These are phyloP conservation scores for Erigeron canadensis DNA, from an alignment of 129 eudicot species.

Conservation along the genomic window DNA sequence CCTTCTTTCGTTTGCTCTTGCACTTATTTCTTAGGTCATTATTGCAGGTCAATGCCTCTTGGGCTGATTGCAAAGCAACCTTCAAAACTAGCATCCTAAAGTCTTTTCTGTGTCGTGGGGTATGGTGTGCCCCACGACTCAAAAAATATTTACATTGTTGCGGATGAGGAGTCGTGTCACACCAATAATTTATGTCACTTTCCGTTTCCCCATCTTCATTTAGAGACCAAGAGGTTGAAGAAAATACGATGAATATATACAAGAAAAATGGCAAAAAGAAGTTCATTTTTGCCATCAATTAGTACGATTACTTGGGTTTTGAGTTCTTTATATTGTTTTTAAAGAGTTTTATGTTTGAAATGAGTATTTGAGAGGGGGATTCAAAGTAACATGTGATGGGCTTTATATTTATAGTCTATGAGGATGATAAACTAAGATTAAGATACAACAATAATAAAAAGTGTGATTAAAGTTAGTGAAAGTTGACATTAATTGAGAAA, in stretches of 20 bases:
- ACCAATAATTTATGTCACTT: conserved; percentile 54
- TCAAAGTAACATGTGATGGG: conserved; percentile 25
- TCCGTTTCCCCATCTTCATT: conserved; percentile 26
- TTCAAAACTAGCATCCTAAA: conserved; percentile 43
- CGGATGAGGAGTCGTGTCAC: conserved; percentile 70
- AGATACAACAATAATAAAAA: conserved; percentile 9
- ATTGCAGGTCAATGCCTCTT: conserved; percentile 32
- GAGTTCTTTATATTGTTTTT: conserved; percentile 3
- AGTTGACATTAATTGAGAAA: conserved; percentile 45
- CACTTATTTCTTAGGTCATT: conserved; percentile 46
- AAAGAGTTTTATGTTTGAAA: conserved; percentile 6
- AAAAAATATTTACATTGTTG: conserved; percentile 57
- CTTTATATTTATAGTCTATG: conserved; percentile 29
- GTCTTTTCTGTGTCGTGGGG: conserved; percentile 50
- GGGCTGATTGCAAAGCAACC: conserved; percentile 49
- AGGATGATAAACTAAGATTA: conserved; percentile 7
- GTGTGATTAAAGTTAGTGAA: conserved; percentile 33
- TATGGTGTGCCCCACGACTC: conserved; percentile 30
- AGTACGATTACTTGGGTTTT: conserved; percentile 1
- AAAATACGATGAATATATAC: conserved; percentile 16
- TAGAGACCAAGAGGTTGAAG: conserved; percentile 20
- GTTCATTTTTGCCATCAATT: conserved; percentile 27
- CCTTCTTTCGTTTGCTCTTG: conserved; percentile 43
- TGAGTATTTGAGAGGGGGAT: conserved; percentile 23
- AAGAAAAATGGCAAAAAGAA: conserved; percentile 24